These are phyloP conservation scores for Alloteropsis angusta DNA, from an alignment of 202 grass and related monocot species.

Conservation along the genomic window DNA sequence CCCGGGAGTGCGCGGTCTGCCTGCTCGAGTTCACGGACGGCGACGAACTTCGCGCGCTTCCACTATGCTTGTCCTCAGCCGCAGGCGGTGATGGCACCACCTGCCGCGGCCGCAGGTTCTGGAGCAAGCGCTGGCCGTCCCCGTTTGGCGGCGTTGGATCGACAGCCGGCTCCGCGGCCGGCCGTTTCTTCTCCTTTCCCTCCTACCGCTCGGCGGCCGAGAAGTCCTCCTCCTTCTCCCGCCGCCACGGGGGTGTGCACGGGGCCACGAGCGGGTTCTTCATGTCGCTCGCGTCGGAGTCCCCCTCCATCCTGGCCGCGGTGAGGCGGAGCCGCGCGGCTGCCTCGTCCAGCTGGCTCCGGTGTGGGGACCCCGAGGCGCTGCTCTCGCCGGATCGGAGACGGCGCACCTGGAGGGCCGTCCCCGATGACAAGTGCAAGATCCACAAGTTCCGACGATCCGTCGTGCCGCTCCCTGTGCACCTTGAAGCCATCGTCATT, in stretches of 20 bases:
- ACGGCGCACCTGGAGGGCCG: too few species aligned
- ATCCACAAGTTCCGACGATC: too few species aligned
- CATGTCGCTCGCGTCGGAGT: constrained; percentile 61
- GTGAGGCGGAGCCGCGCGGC: constrained; percentile 35
- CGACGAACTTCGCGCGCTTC: constrained; percentile 76
- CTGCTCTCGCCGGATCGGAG: constrained; percentile 91
- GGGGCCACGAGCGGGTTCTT: constrained; percentile 35
- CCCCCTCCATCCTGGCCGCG: constrained; percentile 33
- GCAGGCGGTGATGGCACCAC: constrained; percentile 5
- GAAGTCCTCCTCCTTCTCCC: constrained; percentile 57
- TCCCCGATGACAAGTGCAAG: too few species aligned
- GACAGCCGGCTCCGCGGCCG: constrained; percentile 8
- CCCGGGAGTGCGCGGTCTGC: constrained; percentile 73
- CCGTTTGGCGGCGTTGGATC: constrained; percentile 42
- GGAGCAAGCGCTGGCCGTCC: constrained; percentile 92
- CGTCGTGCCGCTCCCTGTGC: too few species aligned
- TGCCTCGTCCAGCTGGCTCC: constrained; percentile 52
- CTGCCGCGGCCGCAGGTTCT: constrained; percentile 38
- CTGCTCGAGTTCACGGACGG: constrained; percentile 84
- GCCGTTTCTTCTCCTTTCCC: constrained; percentile 74
- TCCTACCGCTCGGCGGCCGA: constrained; percentile 38
- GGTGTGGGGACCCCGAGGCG: constrained; percentile 86
- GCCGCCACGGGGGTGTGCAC: constrained; percentile 26
- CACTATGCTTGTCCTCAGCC: constrained; percentile 24
- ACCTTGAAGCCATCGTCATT: too few species aligned